Percentiles rank a stretch among this genome's conserved stretches.
These are phyloP conservation scores for Saccharomycopsis sp. DNA, from an alignment of 805 yeast genomes.

Conservation along the genomic window DNA sequence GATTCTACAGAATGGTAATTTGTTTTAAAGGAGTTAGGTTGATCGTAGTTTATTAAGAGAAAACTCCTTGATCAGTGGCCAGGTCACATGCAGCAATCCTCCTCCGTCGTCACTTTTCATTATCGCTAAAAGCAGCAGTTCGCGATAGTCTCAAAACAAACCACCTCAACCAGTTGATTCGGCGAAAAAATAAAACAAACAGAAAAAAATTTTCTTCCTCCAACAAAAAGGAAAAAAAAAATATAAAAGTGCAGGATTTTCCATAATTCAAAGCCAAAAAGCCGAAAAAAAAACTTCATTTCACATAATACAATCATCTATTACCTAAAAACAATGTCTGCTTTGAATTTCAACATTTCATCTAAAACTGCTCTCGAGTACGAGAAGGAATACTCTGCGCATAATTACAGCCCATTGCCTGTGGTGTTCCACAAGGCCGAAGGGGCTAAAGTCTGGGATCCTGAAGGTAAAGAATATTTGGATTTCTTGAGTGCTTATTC, in stretches of 20 bases:
- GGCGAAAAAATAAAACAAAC: no score
- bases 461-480: conserved; percentile 89
- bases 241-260: background rate
- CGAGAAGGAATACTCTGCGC: conserved; percentile 85
- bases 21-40: no score
- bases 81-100: background rate
- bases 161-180: no score
- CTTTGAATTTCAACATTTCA: conserved; percentile 42
- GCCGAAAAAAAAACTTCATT: no score
- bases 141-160: conserved; percentile 12
- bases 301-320: background rate
- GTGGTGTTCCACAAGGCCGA: conserved; percentile 81
- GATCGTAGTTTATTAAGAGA: no score
- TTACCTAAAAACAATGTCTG: background rate
- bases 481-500: conserved; percentile 94
- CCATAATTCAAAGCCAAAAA: no score
- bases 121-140: conserved; percentile 14
- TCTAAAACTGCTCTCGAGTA: conserved; percentile 57
- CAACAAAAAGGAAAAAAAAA: no score
- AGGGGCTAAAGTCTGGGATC: conserved; percentile 97
- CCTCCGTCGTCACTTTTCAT: background rate
- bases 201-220: no score
- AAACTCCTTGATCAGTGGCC: background rate
- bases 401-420: conserved; percentile 94
- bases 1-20: no score